Evolutionary conservation across 2,329 filamentous ascomycete species (phyloP).

Genomic region (Colletotrichum australisinense): DNA sequence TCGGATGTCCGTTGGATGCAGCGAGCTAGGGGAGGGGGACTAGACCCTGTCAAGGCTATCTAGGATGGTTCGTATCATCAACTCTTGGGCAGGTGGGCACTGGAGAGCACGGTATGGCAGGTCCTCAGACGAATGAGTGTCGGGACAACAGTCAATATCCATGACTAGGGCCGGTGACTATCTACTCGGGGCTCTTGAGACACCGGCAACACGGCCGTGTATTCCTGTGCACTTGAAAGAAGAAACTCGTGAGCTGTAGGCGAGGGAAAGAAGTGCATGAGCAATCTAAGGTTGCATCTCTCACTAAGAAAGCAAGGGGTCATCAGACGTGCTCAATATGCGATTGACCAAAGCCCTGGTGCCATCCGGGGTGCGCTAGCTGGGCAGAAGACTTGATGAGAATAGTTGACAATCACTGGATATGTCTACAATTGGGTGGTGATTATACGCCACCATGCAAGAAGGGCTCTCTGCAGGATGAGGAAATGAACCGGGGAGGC

Average conservation of each 20-base stretch:
- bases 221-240: background rate
- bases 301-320: background rate
- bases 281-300: background rate
- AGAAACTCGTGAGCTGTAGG: background rate
- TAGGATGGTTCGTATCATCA: slow-evolving; percentile 7
- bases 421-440: background rate
- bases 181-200: background rate
- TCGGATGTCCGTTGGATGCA: slow-evolving; percentile 32
- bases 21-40: background rate
- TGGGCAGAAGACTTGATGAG: background rate
- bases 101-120: background rate
- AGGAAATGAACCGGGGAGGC: background rate
- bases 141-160: background rate
- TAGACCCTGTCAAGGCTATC: slow-evolving; percentile 19
- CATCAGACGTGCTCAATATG: background rate
- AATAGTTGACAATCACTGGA: background rate
- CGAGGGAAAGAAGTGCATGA: background rate
- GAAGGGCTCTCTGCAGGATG: slow-evolving; percentile 24
- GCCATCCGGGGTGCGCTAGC: slow-evolving; percentile 5
- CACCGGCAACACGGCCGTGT: slow-evolving; percentile 3
- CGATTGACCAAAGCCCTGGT: background rate
- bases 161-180: background rate
- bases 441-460: slow-evolving; percentile 25
- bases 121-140: slow-evolving; percentile 13
- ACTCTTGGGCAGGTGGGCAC: background rate